Conservation (phyloP, 305 asterid genomes). For the Fraxinus ornus region DNA sequence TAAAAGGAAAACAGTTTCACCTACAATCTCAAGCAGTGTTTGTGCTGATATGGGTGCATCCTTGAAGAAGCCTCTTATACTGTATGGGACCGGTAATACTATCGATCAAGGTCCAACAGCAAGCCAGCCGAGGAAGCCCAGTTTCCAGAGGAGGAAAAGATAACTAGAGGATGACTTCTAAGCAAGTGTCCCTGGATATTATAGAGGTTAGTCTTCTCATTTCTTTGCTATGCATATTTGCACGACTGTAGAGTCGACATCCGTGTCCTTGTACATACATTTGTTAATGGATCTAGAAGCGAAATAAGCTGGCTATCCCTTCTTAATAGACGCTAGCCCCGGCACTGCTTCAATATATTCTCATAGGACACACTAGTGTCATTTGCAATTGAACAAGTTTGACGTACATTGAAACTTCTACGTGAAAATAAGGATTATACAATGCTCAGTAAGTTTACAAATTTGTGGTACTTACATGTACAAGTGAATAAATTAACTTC, state of each 20-base stretch:
- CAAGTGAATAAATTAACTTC: not conserved
- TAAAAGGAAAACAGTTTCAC: conserved; percentile 65
- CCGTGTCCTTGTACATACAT: not conserved
- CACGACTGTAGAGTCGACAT: not conserved
- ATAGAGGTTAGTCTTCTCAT: conserved; percentile 27
- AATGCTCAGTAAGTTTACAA: not conserved
- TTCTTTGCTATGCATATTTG: conserved; percentile 15
- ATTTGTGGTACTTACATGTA: not conserved
- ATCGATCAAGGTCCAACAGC: conserved; percentile 33
- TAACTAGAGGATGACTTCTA: conserved; percentile 25
- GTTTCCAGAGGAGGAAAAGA: conserved; percentile 71
- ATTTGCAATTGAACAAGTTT: not conserved
- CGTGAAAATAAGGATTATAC: not conserved
- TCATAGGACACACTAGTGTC: not conserved
- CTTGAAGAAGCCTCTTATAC: conserved; percentile 75
- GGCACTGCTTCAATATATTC: not conserved
- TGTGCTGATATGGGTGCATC: conserved; percentile 38
- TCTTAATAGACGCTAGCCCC: not conserved
- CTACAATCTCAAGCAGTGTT: conserved; percentile 39
- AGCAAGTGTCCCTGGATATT: not conserved
- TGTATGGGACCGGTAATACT: conserved; percentile 39
- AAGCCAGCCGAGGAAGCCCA: conserved; percentile 80
- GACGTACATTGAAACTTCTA: not conserved
- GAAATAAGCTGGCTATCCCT: not conserved
- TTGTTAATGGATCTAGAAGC: not conserved